A percentile compares a stretch with the other conserved stretches of the same genome.
Evolutionary conservation across 345 rosid genomes (phyloP).

Genomic region (Eucalyptus dawsonii): DNA sequence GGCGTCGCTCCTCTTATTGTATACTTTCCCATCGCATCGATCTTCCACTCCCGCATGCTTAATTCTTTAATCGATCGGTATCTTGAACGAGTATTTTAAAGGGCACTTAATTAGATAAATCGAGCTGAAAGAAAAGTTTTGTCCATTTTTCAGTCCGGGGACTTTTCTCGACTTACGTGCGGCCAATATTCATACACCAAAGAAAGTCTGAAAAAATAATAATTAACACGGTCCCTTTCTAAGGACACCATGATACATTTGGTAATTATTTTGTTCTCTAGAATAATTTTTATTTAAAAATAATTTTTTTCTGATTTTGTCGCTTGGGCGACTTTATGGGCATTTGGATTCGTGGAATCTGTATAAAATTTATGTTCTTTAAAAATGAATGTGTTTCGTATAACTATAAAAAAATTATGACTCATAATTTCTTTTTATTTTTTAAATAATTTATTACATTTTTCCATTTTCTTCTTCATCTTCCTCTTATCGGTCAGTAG

Average conservation of each 20-base stretch:
- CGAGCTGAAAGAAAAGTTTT: not conserved
- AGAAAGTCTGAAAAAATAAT: not conserved
- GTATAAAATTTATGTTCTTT: fast-evolving
- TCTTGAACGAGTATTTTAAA: not conserved
- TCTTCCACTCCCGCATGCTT: not conserved
- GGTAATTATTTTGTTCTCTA: no score
- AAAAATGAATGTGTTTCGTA: no score
- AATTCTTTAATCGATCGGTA: not conserved
- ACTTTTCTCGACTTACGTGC: not conserved
- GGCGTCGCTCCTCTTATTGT: not conserved
- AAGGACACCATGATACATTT: no score
- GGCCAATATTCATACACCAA: not conserved
- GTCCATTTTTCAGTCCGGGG: not conserved
- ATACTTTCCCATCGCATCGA: not conserved
- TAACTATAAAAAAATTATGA: no score
- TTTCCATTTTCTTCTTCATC: no score
- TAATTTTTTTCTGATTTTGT: no score
- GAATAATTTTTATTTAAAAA: no score
- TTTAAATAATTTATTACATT: no score
- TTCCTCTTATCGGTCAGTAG: fast-evolving
- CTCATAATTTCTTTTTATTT: no score
- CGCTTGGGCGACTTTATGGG: no score
- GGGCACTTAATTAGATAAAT: not conserved
- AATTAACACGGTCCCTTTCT: not conserved
- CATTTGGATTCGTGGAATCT: fast-evolving